Base-by-base conservation (phyloP, 1,284 basidiomycete species). In the Clitocybe nebularis region DNA sequence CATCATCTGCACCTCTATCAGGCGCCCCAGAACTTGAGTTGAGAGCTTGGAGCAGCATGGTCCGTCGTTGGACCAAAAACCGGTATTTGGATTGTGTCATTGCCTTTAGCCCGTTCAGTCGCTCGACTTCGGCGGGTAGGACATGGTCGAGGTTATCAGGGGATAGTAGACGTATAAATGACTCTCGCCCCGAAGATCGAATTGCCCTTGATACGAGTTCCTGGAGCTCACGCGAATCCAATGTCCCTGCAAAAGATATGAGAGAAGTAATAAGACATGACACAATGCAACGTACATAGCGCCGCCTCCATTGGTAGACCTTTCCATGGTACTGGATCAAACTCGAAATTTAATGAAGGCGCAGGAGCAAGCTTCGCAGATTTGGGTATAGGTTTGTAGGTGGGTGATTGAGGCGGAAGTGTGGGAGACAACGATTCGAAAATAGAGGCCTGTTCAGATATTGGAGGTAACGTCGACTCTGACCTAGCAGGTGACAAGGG, bases 131-230 rank as follows among this genome's bases (percentile, higher is more conserved):
- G 26, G 65, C 63, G 0, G 75, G 74, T 5, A 88, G 64, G 46
- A 72, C 71, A 19, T 61, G 66, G 46, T 86, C 82, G 40, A 84
- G 64, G 5, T 73, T 73, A 7, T 83, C 73, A 10, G 75, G 54
- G 5, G 82, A 75, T 16, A 89, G 67, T 3, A 89, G 64, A 2
- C 83, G 82, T 36, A 89, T 79, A 52, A 82, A 85, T 1, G 81
- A 81, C 46, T 86, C 81, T 48, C 74, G 70, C 1, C 84, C 80
- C 10, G 82, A 84, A 23, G 76, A 67, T 13, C 82, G 76, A 52
- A 90, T 88, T 7, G 84, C 84, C 5, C 75, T 70, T 13, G 83
- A 82, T 16, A 89, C 86, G 47, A 88, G 76, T 13, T 74, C 68
- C 54, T 89, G 86, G 26, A 89, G 72, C 52, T 89, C 81, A 20